Conservation (phyloP, 2,329 filamentous ascomycete species). For the Aspergillus latus region DNA sequence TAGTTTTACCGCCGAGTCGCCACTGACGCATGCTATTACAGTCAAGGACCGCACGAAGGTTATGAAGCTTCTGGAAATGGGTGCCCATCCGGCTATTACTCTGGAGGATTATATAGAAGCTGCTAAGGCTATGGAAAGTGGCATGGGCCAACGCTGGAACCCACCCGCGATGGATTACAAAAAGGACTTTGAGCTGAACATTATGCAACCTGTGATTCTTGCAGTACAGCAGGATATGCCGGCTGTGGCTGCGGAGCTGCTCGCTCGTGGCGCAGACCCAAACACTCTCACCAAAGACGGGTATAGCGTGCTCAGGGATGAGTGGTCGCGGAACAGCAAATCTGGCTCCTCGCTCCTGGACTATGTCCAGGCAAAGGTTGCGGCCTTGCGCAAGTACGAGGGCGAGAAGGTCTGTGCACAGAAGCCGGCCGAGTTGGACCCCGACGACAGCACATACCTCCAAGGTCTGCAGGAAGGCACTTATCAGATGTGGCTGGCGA, state of each 20-base stretch:
- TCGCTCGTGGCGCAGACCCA: constrained; percentile 65
- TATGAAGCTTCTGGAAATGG: constrained; percentile 62
- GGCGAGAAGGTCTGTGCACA: constrained; percentile 26
- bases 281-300: constrained; percentile 56
- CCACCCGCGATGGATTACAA: constrained; percentile 48
- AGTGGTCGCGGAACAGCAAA: not conserved
- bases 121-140: constrained; percentile 4
- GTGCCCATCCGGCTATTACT: constrained; percentile 60
- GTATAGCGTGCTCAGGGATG: constrained; percentile 21
- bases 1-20: constrained; percentile 42
- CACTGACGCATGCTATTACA: constrained; percentile 61
- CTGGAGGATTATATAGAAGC: constrained; percentile 51
- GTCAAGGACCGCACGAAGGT: constrained; percentile 55
- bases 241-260: constrained; percentile 57
- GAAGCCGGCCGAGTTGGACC: constrained; percentile 23
- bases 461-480: constrained; percentile 51
- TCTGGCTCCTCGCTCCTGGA: constrained; percentile 56
- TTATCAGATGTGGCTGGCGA: constrained; percentile 60
- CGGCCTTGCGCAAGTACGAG: constrained; percentile 50
- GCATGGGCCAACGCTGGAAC: constrained; percentile 29
- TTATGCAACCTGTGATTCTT: constrained; percentile 66
- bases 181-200: constrained; percentile 46
- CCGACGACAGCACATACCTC: constrained; percentile 55
- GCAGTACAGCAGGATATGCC: constrained; percentile 57
- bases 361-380: constrained; percentile 55